These are phyloP conservation scores for Pelagomonas calceolata DNA, from an alignment of 108 stramenopile genomes.

Conservation along the genomic window DNA sequence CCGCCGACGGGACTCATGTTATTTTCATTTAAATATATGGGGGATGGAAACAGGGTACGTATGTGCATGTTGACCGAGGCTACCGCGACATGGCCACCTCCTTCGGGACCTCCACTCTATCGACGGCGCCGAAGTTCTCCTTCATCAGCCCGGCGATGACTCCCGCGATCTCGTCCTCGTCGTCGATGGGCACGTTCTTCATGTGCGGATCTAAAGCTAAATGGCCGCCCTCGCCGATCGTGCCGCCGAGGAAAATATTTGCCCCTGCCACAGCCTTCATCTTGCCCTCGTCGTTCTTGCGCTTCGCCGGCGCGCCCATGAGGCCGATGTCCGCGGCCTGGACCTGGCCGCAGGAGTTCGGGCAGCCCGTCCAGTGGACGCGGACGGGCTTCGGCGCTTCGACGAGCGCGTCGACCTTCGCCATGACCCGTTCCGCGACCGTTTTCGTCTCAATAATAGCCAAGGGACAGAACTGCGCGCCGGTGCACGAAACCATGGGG, in stretches of 20 bases:
- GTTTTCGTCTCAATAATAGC: slow-evolving; percentile 80
- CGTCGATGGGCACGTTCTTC: slow-evolving; percentile 55
- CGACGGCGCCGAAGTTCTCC: slow-evolving; percentile 60
- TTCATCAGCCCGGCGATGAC: slow-evolving; percentile 62
- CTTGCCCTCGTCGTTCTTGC: slow-evolving; percentile 61
- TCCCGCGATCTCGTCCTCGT: slow-evolving; percentile 53
- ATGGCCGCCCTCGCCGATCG: slow-evolving; percentile 69
- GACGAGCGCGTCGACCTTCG: slow-evolving; percentile 64
- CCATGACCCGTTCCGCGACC: slow-evolving; percentile 52
- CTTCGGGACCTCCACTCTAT: no score
- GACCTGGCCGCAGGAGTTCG: slow-evolving; percentile 85
- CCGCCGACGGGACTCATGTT: no score
- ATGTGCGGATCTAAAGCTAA: slow-evolving; percentile 61
- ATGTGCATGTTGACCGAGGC: no score
- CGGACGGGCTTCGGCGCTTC: slow-evolving; percentile 64
- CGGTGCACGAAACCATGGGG: slow-evolving; percentile 79
- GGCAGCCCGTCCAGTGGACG: slow-evolving; percentile 93
- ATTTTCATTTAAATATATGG: no score
- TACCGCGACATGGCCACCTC: no score
- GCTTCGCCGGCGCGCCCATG: slow-evolving; percentile 82
- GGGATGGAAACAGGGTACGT: no score
- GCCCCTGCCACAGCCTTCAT: slow-evolving; percentile 76
- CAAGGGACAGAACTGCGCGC: slow-evolving; percentile 81
- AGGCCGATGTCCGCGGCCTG: slow-evolving; percentile 88
- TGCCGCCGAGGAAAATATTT: slow-evolving; percentile 66